phyloP scores from a whole-genome alignment of 2,329 filamentous ascomycete genomes.

The Rhinocladiella similis region DNA sequence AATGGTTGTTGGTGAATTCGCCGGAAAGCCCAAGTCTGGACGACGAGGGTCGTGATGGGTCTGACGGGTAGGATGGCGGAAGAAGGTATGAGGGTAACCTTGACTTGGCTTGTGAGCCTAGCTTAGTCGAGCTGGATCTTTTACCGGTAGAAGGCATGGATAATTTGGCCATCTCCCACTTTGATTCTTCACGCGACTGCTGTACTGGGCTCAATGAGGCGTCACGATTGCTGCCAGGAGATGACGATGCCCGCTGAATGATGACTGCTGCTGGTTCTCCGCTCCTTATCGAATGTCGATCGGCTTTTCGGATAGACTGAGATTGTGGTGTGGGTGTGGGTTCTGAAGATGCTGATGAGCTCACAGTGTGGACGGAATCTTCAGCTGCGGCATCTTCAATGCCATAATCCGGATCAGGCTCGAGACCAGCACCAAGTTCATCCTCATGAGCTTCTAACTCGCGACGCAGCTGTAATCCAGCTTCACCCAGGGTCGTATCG shows the following conservation, averaged over 20 bases:
- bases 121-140: background rate
- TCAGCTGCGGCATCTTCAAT: background rate
- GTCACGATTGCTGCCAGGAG: background rate
- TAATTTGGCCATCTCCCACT: conserved; percentile 16
- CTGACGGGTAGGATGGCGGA: conserved; percentile 29
- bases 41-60: conserved; percentile 14
- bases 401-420: background rate
- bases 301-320: background rate
- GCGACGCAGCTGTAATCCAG: conserved; percentile 13
- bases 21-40: conserved; percentile 19
- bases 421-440: background rate
- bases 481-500: conserved; percentile 15
- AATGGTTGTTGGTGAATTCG: conserved; percentile 29
- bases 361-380: background rate
- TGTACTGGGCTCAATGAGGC: background rate
- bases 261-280: background rate
- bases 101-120: background rate
- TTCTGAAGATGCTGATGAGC: background rate
- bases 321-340: background rate
- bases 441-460: conserved; percentile 11
- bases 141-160: conserved; percentile 10
- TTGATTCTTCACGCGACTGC: background rate
- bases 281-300: background rate
- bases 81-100: conserved; percentile 27
- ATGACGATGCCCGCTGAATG: background rate